These are phyloP conservation scores for Biscutella laevigata DNA, from an alignment of 441 rosid genomes.

Conservation along the genomic window DNA sequence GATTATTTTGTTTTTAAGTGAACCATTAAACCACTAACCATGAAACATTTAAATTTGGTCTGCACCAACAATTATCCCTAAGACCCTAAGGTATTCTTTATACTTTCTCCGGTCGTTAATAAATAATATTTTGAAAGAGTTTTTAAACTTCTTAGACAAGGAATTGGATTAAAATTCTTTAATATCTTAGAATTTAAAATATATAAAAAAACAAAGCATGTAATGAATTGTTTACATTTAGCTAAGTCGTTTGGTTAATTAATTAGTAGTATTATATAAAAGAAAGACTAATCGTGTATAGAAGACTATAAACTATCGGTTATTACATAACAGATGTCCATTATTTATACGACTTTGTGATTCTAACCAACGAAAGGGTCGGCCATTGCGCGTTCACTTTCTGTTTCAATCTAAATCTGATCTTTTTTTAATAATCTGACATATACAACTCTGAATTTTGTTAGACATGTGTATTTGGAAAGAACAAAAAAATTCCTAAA, in stretches of 20 bases:
- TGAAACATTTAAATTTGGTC: too few relatives aligned
- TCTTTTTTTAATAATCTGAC: too few relatives aligned
- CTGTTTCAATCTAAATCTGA: background rate
- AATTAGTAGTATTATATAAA: background rate
- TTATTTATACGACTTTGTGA: slow-evolving; percentile 7
- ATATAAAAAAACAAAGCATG: background rate
- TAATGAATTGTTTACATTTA: background rate
- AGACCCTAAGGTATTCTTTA: too few relatives aligned
- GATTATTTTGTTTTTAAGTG: too few relatives aligned
- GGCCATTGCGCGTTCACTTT: slow-evolving; percentile 9
- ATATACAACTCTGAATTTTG: too few relatives aligned
- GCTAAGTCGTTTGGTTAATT: slow-evolving; percentile 6
- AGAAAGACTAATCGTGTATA: slow-evolving; percentile 13
- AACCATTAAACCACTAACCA: too few relatives aligned
- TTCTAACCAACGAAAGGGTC: background rate
- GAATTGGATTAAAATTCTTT: background rate
- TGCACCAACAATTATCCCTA: too few relatives aligned
- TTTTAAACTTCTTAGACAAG: slow-evolving; percentile 5
- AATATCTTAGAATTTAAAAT: background rate
- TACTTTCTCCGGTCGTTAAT: slow-evolving; percentile 5
- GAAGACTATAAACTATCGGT: background rate
- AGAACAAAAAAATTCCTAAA: too few relatives aligned
- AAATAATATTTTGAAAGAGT: background rate
- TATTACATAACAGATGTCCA: slow-evolving; percentile 21
- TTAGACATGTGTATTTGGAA: too few relatives aligned